A percentile compares a stretch with the other conserved stretches of the same genome.
phyloP scores from a whole-genome alignment of 2,329 filamentous ascomycete species.

The Fonsecaea multimorphosa region DNA sequence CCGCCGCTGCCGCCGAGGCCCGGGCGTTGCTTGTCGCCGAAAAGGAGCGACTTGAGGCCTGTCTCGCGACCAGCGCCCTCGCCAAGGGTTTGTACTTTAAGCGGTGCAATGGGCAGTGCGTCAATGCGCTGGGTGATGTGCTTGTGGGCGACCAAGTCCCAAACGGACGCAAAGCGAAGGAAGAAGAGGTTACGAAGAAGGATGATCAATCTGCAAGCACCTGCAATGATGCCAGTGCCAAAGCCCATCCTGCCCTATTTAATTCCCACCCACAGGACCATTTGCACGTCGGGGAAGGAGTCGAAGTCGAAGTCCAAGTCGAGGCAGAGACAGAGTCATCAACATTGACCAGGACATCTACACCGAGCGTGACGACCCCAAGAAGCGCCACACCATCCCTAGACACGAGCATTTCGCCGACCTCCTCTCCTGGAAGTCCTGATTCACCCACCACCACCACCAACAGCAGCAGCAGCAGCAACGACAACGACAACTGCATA shows the following conservation, averaged over 20 bases:
- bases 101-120: conserved; percentile 34
- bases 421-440: not conserved
- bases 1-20: not conserved
- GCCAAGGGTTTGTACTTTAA: conserved; percentile 30
- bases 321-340: not conserved
- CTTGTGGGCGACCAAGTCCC: not conserved
- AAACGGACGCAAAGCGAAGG: not conserved
- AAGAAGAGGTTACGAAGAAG: too few relatives aligned
- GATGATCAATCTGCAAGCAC: not conserved
- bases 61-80: conserved; percentile 18
- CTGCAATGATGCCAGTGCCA: too few relatives aligned
- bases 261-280: too few relatives aligned
- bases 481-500: not conserved
- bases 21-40: conserved; percentile 3
- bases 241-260: not conserved
- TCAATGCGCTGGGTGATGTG: conserved; percentile 24
- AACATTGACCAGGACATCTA: not conserved
- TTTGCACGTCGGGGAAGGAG: too few relatives aligned
- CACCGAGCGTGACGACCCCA: not conserved
- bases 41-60: conserved; percentile 17
- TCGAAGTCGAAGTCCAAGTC: not conserved
- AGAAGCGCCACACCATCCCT: not conserved
- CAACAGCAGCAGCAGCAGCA: not conserved
- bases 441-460: not conserved
- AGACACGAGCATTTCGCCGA: not conserved